phyloP scores from a whole-genome alignment of 1,284 basidiomycete genomes.

The Trametes polyzona region DNA sequence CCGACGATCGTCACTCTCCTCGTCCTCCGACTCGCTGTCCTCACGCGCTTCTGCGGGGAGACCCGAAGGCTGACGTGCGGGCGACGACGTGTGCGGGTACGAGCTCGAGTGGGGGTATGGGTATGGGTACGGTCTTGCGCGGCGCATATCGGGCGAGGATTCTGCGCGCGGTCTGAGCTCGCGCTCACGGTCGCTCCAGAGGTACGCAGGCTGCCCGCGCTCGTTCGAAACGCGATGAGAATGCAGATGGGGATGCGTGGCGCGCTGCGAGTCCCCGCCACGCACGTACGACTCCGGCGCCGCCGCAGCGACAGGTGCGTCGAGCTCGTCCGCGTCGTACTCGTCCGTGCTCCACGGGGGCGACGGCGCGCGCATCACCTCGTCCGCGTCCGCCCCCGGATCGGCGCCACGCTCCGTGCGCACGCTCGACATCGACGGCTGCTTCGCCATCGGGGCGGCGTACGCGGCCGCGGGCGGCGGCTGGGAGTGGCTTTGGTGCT shows the following conservation, averaged over 20 bases:
- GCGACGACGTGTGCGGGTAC: too few species aligned
- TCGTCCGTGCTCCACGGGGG: slow-evolving; percentile 3
- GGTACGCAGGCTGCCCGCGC: neutral
- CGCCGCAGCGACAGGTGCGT: neutral
- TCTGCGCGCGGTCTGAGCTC: slow-evolving; percentile 1
- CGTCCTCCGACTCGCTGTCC: neutral
- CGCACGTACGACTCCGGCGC: slow-evolving; percentile 21
- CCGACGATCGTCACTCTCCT: neutral
- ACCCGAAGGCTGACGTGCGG: slow-evolving; percentile 2
- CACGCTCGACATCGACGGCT: neutral
- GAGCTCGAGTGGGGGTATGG: too few species aligned
- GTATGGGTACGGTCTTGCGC: slow-evolving; percentile 19
- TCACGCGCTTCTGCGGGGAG: neutral
- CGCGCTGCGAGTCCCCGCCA: neutral
- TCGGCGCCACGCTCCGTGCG: neutral
- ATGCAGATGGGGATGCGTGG: too few species aligned
- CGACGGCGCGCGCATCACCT: neutral
- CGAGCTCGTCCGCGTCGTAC: slow-evolving; percentile 16
- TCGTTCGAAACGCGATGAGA: slow-evolving; percentile 7
- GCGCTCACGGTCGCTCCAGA: neutral
- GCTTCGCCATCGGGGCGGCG: neutral
- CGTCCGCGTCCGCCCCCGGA: neutral
- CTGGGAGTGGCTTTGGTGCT: slow-evolving; percentile 9
- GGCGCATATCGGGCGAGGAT: slow-evolving; percentile 14
- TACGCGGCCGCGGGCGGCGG: slow-evolving; percentile 1